These are phyloP conservation scores for Microcyclospora pomicola DNA, from an alignment of 2,329 filamentous ascomycete species.

Conservation along the genomic window DNA sequence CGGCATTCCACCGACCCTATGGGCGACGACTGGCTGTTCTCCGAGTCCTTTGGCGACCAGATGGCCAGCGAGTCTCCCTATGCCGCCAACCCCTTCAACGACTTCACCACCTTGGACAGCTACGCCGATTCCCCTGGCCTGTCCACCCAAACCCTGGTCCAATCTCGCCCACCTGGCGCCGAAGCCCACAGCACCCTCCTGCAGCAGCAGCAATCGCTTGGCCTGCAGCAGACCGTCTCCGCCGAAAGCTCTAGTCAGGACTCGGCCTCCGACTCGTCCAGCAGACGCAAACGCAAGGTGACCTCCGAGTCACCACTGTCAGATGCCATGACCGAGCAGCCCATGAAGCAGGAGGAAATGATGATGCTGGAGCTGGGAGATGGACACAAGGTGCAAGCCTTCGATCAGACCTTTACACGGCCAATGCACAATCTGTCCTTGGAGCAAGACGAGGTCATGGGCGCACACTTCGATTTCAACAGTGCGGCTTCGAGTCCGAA, in stretches of 20 bases:
- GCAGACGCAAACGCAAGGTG: constrained; percentile 27
- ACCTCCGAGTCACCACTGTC: constrained; percentile 25
- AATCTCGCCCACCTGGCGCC: constrained; percentile 13
- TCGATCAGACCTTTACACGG: constrained; percentile 16
- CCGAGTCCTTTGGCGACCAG: constrained; percentile 11
- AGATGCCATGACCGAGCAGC: constrained; percentile 10
- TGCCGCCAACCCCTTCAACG: constrained; percentile 10
- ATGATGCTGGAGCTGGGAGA: constrained; percentile 14
- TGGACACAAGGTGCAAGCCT: constrained; percentile 13
- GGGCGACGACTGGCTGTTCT: constrained; percentile 15
- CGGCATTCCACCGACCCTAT: background rate
- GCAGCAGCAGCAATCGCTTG: constrained; percentile 5
- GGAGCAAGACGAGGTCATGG: constrained; percentile 31
- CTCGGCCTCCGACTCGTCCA: constrained; percentile 28
- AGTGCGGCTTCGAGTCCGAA: constrained; percentile 44
- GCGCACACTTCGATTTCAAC: constrained; percentile 43
- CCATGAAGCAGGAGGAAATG: constrained; percentile 17
- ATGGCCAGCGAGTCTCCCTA: constrained; percentile 14
- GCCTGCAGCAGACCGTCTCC: constrained; percentile 13
- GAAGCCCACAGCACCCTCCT: constrained; percentile 3
- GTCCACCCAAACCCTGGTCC: constrained; percentile 16
- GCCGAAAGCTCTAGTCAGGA: constrained; percentile 29
- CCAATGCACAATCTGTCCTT: constrained; percentile 22
- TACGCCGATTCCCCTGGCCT: constrained; percentile 15
- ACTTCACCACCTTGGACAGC: constrained; percentile 18